Percentiles rank a stretch among this genome's conserved stretches.
phyloP scores from a whole-genome alignment of 2,329 filamentous ascomycete species.

The Mariannaea sp. region DNA sequence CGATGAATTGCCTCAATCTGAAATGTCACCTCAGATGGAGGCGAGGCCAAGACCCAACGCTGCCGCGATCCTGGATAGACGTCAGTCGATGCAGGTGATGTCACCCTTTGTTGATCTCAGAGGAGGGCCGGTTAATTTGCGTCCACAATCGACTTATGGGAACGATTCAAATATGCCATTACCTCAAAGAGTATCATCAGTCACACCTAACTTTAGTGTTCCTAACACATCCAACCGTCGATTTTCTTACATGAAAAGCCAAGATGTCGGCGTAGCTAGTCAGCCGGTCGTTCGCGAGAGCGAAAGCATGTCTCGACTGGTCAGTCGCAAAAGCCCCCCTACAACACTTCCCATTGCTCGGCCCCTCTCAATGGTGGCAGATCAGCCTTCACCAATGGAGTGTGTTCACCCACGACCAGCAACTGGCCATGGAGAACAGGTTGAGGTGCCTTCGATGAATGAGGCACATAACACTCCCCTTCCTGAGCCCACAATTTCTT shows the following conservation, averaged over 20 bases:
- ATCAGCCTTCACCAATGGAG: slow-evolving; percentile 52
- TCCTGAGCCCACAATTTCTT: slow-evolving; percentile 16
- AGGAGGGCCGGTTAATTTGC: slow-evolving; percentile 33
- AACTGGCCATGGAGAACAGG: slow-evolving; percentile 37
- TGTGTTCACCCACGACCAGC: slow-evolving; percentile 39
- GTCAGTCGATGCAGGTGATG: slow-evolving; percentile 57
- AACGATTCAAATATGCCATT: slow-evolving; percentile 14
- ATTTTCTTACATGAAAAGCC: slow-evolving; percentile 47
- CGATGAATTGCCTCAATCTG: slow-evolving; percentile 29
- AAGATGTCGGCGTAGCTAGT: slow-evolving; percentile 23
- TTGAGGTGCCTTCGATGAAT: slow-evolving; percentile 8
- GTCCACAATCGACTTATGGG: slow-evolving; percentile 31
- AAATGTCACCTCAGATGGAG: slow-evolving; percentile 39
- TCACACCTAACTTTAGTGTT: slow-evolving; percentile 59
- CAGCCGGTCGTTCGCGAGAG: slow-evolving; percentile 23
- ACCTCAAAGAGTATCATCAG: slow-evolving; percentile 17
- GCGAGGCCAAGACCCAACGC: slow-evolving; percentile 57
- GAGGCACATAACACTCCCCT: slow-evolving; percentile 27
- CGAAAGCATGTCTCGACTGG: slow-evolving; percentile 22
- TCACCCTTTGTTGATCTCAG: slow-evolving; percentile 50
- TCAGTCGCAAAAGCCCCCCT: slow-evolving; percentile 43
- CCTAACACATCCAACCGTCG: slow-evolving; percentile 53
- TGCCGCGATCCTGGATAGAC: slow-evolving; percentile 54
- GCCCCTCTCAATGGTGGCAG: slow-evolving; percentile 59
- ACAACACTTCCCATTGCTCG: slow-evolving; percentile 54